Evolutionary conservation across 2,329 filamentous ascomycete species (phyloP), one percentile per base, ranked within the genome.

Genomic region (Stemphylium lycopersici): DNA sequence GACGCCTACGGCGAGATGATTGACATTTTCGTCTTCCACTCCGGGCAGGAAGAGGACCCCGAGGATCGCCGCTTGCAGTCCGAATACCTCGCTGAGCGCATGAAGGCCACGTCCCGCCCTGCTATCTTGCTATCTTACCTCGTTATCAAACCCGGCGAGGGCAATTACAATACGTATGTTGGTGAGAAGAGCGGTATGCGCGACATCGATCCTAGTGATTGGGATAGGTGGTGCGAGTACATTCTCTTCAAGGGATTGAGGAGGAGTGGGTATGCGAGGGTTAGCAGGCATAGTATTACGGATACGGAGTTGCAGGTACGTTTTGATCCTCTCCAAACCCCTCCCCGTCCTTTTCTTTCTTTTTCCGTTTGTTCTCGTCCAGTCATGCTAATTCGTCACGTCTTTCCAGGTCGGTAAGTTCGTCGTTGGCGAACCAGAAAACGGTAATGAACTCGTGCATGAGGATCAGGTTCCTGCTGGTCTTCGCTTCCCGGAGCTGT

Each of bases 171-270:
- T 74, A 96, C 88, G 0, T 98, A 96, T 67, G 95, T 98, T 20
- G 91, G 91, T 52, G 84, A 91, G 48, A 80, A 80, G 53, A 96
- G 90, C 54, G 91, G 92, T 8, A 99, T 99, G 95, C 87, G 90
- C 69, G 95, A 99, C 70, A 95, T 99, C 44, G 95, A 99, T 70
- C 85, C 88, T 0, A 87, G 82, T 3, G 95, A 99, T 74, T 96
- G 92, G 92, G 95, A 99, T 75, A 83, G 95, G 50, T 99, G 95
- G 95, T 99, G 95, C 80, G 93, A 99, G 80, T 99, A 99, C 76
- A 97, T 99, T 62, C 80, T 99, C 22, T 99, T 91, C 82, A 97
- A 97, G 81, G 87, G 87, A 11, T 78, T 99, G 58, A 88, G 87
- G 76, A 84, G 93, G 58, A 88, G 90, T 0, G 93, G 91, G 1